phyloP scores from a whole-genome alignment of 768 basidiomycete genomes.

The Amylocystis lapponica region DNA sequence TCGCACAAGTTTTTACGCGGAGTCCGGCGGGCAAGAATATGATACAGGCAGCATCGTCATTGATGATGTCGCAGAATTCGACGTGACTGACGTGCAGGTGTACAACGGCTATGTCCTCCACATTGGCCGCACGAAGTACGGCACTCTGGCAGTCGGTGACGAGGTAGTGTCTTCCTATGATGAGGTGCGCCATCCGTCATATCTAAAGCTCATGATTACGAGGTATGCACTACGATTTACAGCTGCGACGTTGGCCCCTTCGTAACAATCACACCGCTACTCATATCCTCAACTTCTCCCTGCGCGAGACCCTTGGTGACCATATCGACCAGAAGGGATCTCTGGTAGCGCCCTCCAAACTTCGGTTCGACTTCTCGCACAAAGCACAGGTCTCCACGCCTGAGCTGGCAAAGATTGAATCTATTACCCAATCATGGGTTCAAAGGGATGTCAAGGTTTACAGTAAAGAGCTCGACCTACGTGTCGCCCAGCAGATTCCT shows the following conservation, averaged over 20 bases:
- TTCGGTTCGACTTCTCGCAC: constrained; percentile 98
- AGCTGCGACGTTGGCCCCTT: constrained; percentile 92
- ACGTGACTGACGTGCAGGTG: constrained; percentile 88
- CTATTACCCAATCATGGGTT: constrained; percentile 85
- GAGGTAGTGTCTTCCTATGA: constrained; percentile 89
- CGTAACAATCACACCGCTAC: constrained; percentile 98
- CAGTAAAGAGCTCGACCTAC: constrained; percentile 78
- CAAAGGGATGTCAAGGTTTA: constrained; percentile 82
- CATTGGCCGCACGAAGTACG: constrained; percentile 87
- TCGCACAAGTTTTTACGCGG: constrained; percentile 94
- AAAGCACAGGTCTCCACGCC: constrained; percentile 75
- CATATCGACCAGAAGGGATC: constrained; percentile 99
- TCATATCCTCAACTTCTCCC: constrained; percentile 91
- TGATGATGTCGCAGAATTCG: constrained; percentile 87
- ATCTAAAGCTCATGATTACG: neutral
- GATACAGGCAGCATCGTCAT: constrained; percentile 95
- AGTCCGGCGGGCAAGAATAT: constrained; percentile 94
- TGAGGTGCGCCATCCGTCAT: constrained; percentile 52
- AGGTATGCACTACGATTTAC: neutral
- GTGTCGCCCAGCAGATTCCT: constrained; percentile 79
- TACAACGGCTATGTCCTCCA: constrained; percentile 97
- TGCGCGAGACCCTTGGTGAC: constrained; percentile 93
- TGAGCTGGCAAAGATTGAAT: constrained; percentile 81
- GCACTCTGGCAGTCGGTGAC: constrained; percentile 70
- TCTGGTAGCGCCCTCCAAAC: constrained; percentile 89